phyloP scores from a whole-genome alignment of 225 moss, liverwort and hornwort species.

The Polytrichum commune region DNA sequence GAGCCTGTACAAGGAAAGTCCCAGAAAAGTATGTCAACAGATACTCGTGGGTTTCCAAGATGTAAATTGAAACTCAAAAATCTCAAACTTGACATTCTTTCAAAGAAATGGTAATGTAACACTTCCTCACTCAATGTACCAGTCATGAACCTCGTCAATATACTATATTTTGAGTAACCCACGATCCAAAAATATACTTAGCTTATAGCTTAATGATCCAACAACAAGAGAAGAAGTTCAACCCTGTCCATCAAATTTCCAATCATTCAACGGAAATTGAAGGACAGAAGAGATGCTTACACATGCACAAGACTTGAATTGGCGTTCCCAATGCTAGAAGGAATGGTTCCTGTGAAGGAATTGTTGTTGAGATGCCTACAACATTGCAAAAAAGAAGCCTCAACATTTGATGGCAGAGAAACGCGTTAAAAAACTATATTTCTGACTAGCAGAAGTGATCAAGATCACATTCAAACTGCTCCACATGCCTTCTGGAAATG shows the following conservation, averaged over 20 bases:
- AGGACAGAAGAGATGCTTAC: constrained; percentile 22
- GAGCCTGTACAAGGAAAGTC: constrained; percentile 20
- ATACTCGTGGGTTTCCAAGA: background rate
- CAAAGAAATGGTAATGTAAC: no score
- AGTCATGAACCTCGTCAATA: background rate
- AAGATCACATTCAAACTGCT: no score
- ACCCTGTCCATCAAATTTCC: no score
- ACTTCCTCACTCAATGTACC: no score
- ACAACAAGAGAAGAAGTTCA: no score
- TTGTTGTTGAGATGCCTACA: constrained; percentile 58
- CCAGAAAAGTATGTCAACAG: background rate
- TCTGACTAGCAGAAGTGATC: no score
- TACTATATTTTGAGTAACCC: background rate
- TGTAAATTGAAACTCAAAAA: background rate
- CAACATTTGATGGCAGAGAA: background rate
- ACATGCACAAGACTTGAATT: constrained; percentile 13
- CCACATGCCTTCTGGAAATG: no score
- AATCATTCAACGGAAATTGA: no score
- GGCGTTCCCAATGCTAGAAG: constrained; percentile 23
- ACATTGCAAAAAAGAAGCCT: background rate
- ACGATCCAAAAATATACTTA: no score
- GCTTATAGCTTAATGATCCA: no score
- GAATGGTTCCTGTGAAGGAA: constrained; percentile 37
- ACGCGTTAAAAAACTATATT: background rate
- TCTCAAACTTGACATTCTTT: no score